Evolutionary conservation across 495 filamentous ascomycete genomes (phyloP), one percentile per base, ranked within the genome.

Genomic region (Penicillium steckii): DNA sequence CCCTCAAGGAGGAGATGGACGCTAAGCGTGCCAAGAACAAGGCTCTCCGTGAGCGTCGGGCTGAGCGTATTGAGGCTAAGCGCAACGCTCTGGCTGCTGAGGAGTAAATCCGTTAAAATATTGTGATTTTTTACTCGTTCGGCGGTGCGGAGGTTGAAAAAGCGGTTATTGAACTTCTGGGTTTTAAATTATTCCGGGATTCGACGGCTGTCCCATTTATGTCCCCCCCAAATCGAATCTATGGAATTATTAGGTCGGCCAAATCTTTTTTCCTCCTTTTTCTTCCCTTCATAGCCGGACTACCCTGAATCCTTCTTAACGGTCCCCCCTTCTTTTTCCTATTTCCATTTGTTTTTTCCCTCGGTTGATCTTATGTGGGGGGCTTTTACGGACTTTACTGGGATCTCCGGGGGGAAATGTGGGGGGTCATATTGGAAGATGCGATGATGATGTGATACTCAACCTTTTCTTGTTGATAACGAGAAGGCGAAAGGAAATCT

Each of bases 11-110:
- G 70, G 91, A 97, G 84, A 97, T 97, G 94, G 93, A 99, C 77
- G 89, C 87, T 79, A 97, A 94, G 85, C 90, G 94, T 82, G 87
- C 90, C 75, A 96, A 95, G 90, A 97, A 90, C 86, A 97, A 96
- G 91, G 94, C 94, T 64, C 92, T 93, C 56, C 90, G 94, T 79
- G 95, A 97, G 87, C 85, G 94, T 78, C 92, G 90, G 81, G 78
- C 84, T 72, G 89, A 93, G 80, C 87, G 94, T 73, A 78, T 88
- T 70, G 74, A 81, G 70, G 84, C 86, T 72, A 99, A 99, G 94
- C 85, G 90, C 75, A 86, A 84, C 62, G 88, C 88, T 65, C 70
- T 94, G 68, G 68, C 85, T 48, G 90, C 75, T 48, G 84, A 89
- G 72, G 87, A 94, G 69, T 76, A 77, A 69, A 70, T 69, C 53